Evolutionary conservation across 2,329 filamentous ascomycete genomes (phyloP).

Genomic region (Cryphonectria carpinicola): DNA sequence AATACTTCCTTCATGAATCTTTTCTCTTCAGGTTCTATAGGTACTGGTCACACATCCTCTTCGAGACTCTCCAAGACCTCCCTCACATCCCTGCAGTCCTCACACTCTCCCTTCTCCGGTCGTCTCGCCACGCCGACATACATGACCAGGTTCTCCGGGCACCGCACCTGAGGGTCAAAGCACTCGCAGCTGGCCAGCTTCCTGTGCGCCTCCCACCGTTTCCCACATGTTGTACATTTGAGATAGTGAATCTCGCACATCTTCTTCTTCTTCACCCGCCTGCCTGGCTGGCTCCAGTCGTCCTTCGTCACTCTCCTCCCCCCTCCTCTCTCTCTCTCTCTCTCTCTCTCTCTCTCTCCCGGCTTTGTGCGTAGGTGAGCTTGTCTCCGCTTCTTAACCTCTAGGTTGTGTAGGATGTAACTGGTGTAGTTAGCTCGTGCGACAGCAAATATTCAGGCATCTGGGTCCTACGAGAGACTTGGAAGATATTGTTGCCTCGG

Average conservation of each 20-base stretch:
- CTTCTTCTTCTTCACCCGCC: neutral
- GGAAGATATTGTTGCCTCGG: neutral
- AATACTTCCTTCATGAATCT: neutral
- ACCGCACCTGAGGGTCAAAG: conserved; percentile 36
- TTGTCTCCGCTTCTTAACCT: neutral
- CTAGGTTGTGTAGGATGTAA: neutral
- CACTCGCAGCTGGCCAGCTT: conserved; percentile 44
- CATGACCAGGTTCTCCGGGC: conserved; percentile 43
- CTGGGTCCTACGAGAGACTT: neutral
- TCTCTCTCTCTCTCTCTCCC: neutral
- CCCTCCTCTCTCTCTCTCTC: neutral
- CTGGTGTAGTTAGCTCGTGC: neutral
- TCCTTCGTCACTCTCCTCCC: neutral
- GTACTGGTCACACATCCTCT: conserved; percentile 32
- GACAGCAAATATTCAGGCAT: neutral
- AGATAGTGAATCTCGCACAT: conserved; percentile 46
- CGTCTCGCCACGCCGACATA: conserved; percentile 40
- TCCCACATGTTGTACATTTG: conserved; percentile 39
- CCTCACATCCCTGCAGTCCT: conserved; percentile 36
- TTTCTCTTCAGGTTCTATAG: neutral
- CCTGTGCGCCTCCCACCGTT: conserved; percentile 39
- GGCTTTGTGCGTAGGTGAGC: neutral
- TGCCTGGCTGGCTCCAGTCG: neutral
- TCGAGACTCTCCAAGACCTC: conserved; percentile 38
- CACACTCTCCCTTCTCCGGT: conserved; percentile 41